Evolutionary conservation across 768 basidiomycete species (phyloP), one percentile per base, ranked within the genome.

Genomic region (Calvatia gigantea): DNA sequence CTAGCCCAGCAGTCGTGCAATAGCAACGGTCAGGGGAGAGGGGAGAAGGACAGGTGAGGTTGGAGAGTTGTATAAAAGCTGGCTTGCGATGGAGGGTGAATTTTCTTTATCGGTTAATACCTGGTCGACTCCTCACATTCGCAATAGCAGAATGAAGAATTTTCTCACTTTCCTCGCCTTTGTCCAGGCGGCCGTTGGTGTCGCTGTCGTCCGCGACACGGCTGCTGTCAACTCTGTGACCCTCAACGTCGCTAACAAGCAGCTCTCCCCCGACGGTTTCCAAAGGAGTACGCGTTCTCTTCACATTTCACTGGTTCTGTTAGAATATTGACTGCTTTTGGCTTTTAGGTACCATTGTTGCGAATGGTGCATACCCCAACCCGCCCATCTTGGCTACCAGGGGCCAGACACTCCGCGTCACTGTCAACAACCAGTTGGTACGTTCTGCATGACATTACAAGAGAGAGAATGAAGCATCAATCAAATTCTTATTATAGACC

Each of bases 261-360:
- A 58, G n/a, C 64, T 77, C 17, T 60, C 73, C 5, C 78, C 78
- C 6, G 78, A 79, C 48, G 79, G 78, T 4, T 75, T 74, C 47
- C 2, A 31, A 39, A 60, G 60, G 44, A 56, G 59, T 57, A 27
- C 47, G 47, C 37, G 6, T 31, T 15, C 23, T 15, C 23, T 49
- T 37, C 43, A 12, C 29, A 31, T 27, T 23, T n/a, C 15, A 19
- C 23, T 12, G 9, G 32, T 4, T 19, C 11, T 19, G 35, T 14
- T 33, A 12, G 37, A n/a, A 21, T 29, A 1, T 21, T 25, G 25
- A 33, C 28, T 35, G 27, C 17, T 23, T 19, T 17, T 12, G 8
- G 29, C 2, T 35, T 44, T 42, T 44, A 68, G 69, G 7, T n/a
- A 61, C 61, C 11, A 67, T 68, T 17, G 49, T 68, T 33, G 68